phyloP scores from a whole-genome alignment of 768 basidiomycete genomes.

The Trichaptum fuscoviolaceum region DNA sequence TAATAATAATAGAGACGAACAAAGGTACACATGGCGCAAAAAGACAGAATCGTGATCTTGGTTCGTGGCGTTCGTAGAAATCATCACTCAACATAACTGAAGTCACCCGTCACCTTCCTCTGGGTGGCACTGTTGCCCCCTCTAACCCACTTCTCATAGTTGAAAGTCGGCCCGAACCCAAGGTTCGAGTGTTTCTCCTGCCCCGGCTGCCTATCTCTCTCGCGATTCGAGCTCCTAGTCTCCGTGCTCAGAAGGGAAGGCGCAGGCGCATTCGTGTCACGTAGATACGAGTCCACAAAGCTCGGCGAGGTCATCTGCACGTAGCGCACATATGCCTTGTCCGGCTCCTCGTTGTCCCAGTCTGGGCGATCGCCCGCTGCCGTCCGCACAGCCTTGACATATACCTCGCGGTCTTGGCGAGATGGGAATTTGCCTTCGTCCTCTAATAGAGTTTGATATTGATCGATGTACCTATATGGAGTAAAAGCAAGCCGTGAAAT shows the following conservation, averaged over 20 bases:
- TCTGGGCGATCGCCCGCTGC: constrained; percentile 28
- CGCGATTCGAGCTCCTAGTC: constrained; percentile 15
- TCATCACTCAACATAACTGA: constrained; percentile 1
- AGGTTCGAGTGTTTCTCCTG: constrained; percentile 30
- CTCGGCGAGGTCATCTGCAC: constrained; percentile 15
- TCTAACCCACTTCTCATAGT: constrained; percentile 42
- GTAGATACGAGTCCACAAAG: constrained; percentile 16
- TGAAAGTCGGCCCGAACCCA: constrained; percentile 31
- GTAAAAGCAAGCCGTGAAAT: neutral
- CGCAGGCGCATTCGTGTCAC: constrained; percentile 21
- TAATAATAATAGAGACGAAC: too few species aligned
- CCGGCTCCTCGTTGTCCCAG: constrained; percentile 7
- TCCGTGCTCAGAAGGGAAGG: constrained; percentile 23
- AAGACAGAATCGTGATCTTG: too few species aligned
- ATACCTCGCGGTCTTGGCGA: constrained; percentile 52
- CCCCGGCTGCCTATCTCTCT: constrained; percentile 43
- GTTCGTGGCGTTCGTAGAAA: neutral
- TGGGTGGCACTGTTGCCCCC: constrained; percentile 4
- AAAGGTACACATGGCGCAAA: neutral
- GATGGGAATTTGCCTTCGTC: constrained; percentile 50
- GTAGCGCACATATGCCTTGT: constrained; percentile 16
- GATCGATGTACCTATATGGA: constrained; percentile 59
- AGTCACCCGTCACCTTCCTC: constrained; percentile 10
- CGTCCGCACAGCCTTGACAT: constrained; percentile 47
- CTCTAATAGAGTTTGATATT: constrained; percentile 61